phyloP scores from a whole-genome alignment of 495 filamentous ascomycete species.

The Penicillium nucicola region DNA sequence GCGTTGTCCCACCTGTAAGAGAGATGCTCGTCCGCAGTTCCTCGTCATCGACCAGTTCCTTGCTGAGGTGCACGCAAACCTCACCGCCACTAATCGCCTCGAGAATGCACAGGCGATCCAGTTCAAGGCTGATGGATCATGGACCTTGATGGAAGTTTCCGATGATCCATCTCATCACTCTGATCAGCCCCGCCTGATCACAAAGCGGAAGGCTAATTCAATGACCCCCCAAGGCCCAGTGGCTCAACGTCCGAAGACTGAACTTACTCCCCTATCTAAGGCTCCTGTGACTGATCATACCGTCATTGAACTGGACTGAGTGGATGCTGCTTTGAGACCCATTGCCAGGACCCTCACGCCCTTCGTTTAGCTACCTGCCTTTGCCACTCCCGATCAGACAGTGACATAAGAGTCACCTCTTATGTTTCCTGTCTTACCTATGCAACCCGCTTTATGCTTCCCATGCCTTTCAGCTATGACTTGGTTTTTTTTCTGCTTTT shows the following conservation, averaged over 20 bases:
- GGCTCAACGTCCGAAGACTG: neutral
- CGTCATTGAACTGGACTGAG: constrained; percentile 35
- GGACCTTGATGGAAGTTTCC: constrained; percentile 41
- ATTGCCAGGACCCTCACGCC: neutral
- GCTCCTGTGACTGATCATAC: constrained; percentile 2
- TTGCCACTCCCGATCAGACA: neutral
- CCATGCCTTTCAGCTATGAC: neutral
- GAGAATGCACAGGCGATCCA: constrained; percentile 54
- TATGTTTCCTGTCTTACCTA: too few relatives aligned
- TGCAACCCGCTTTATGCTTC: neutral
- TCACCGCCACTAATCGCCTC: constrained; percentile 37
- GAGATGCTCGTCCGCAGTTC: constrained; percentile 67
- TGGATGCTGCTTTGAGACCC: neutral
- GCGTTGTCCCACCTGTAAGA: constrained; percentile 76
- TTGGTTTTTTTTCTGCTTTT: too few relatives aligned
- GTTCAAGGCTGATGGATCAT: constrained; percentile 56
- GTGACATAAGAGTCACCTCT: too few relatives aligned
- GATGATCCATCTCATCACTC: constrained; percentile 12
- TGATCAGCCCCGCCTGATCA: neutral
- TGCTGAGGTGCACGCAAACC: constrained; percentile 47
- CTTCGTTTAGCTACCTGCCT: neutral
- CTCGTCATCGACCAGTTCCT: constrained; percentile 72
- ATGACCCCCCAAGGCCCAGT: neutral
- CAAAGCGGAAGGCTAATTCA: constrained; percentile 17
- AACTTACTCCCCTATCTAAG: neutral